These are phyloP conservation scores for Paramecium biaurelia DNA, from an alignment of 73 alveolate genomes.

Conservation along the genomic window DNA sequence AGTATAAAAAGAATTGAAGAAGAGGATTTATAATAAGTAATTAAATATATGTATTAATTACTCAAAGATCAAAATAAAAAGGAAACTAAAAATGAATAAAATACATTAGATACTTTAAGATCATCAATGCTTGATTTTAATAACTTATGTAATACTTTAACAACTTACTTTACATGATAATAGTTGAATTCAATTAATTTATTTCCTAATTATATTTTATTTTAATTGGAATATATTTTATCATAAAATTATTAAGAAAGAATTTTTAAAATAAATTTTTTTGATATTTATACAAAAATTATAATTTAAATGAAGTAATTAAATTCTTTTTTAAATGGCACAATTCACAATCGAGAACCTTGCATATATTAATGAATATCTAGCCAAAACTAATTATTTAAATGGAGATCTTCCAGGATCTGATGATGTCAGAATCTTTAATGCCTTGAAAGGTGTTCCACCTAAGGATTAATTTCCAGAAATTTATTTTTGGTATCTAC, in stretches of 20 bases:
- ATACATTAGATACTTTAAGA: not conserved
- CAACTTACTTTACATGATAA: conserved; percentile 23
- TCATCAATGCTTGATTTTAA: not conserved
- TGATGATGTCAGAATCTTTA: conserved; percentile 47
- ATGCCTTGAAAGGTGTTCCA: conserved; percentile 14
- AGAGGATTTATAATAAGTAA: conserved; percentile 8
- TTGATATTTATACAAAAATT: not conserved
- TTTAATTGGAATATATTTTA: no score
- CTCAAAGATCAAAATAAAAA: not conserved
- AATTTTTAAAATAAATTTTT: no score
- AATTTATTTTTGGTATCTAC: conserved; percentile 38
- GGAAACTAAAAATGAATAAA: not conserved
- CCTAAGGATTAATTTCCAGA: conserved; percentile 17
- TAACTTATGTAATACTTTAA: not conserved
- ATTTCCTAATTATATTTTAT: no score
- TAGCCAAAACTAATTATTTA: not conserved
- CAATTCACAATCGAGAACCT: not conserved
- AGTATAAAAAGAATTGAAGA: not conserved
- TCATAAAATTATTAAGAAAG: no score
- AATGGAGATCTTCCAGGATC: conserved; percentile 55
- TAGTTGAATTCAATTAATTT: not conserved
- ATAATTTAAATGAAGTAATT: not conserved
- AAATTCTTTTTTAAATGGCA: conserved; percentile 29
- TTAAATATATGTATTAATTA: not conserved
- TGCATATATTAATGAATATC: not conserved